Base-by-base conservation (phyloP, 441 rosid species). In the Erysimum cheiri region DNA sequence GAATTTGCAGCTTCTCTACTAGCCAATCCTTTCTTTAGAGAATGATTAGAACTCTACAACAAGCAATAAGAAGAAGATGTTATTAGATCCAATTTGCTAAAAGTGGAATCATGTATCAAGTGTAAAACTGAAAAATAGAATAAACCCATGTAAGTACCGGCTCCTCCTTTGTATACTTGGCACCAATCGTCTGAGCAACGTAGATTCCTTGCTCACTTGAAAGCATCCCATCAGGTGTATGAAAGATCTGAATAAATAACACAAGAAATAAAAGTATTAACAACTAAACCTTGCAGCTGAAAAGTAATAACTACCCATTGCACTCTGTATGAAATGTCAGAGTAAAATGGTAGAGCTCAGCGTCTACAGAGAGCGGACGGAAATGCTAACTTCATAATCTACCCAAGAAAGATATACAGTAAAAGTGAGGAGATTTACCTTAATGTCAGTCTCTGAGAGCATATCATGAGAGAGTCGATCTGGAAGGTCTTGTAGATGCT, bases 181-280 rank as follows among this genome's bases (percentile, higher is more conserved):
- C 73, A 72, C 87, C 77, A 77, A 88, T 76, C 60, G 91, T 80
- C 66, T 93, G 96, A 40, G 98, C 89, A 81, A 96, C 84, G 84
- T 96, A 96, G 48, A 96, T 80, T 67, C 98, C 99, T 85, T 76
- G 90, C 81, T 91, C 98, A 71, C 81, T 91, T 49, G 91, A 89
- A 71, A 96, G 97, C 81, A 86, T 84, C 68, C 98, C 97, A 72
- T 89, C 97, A 64, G 98, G 97, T 50, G 98, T 93, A 56, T 57
- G 84, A 58, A 89, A 96, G 77, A 96, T 85, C 98, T 96, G 68
- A 74, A 68, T 22, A 15, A 15, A 47, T 26, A 80, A 57, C 43
- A 73, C 40, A 22, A 47, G 4, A 57, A 37, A 56, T 14, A 10
- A 43, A 17, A 54, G 59, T 58, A 50, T 28, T 2, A 47, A 59